Conservation (phyloP, 306 rosid species). For the Mimosa pudica region DNA sequence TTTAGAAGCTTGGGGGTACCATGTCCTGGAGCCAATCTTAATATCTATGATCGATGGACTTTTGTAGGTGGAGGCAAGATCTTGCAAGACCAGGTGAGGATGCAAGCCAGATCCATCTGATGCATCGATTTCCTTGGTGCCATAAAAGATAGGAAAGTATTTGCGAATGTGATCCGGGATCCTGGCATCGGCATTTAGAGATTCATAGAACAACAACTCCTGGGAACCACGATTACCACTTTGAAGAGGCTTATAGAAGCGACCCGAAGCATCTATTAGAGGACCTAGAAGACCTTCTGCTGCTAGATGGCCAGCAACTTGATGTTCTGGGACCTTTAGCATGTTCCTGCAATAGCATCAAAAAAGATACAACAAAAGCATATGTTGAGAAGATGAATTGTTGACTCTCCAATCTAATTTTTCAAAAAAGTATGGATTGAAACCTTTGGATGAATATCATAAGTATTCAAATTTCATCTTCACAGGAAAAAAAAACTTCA, state of each 20-base stretch:
- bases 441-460: not conserved
- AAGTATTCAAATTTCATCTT: not conserved
- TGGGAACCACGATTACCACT: constrained; percentile 55
- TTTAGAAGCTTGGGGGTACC: constrained; percentile 65
- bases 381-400: not conserved
- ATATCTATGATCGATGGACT: constrained; percentile 66
- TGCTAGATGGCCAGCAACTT: constrained; percentile 86
- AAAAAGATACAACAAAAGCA: not conserved
- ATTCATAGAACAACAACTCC: constrained; percentile 56
- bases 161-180: constrained; percentile 44
- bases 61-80: constrained; percentile 31
- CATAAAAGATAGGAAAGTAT: constrained; percentile 67
- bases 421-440: not conserved
- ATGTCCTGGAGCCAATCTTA: constrained; percentile 85
- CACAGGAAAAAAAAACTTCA: not conserved
- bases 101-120: constrained; percentile 75
- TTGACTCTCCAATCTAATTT: not conserved
- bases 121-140: constrained; percentile 53
- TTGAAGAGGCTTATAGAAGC: constrained; percentile 87
- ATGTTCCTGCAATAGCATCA: constrained; percentile 43
- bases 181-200: constrained; percentile 38
- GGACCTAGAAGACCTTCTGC: constrained; percentile 68
- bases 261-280: constrained; percentile 68
- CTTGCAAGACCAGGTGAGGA: constrained; percentile 67
- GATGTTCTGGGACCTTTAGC: constrained; percentile 81